Evolutionary conservation across 1,284 basidiomycete genomes (phyloP), one percentile per base, ranked within the genome.

Genomic region (Puccinia polysora): DNA sequence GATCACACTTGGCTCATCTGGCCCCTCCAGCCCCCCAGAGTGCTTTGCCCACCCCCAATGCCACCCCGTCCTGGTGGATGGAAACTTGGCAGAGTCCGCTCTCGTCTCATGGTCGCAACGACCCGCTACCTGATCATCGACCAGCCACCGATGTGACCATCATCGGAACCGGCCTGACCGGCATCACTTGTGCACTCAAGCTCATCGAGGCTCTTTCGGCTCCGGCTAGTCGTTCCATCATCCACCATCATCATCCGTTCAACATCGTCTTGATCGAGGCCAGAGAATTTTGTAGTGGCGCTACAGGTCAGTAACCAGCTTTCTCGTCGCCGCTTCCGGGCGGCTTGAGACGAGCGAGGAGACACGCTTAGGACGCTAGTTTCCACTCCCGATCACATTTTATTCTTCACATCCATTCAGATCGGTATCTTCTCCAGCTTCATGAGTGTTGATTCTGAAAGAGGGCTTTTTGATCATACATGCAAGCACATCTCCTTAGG

Each of bases 201-300:
- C 80, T 90, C 23, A 82, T 85, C 1, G 81, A 83, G 69, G 75
- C 79, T 0, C 73, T 84, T 5, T 75, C 63, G 0, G 36, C 40
- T 10, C 25, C 45, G 53, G 25, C 28, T 6, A 28, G 25, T 18
- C 2, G 38, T 32, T 34, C 38, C 28, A 70, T 49, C 64, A 60
- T 52, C 75, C 25, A 68, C 70, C 15, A 73, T 63, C 74, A 75
- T 18, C 74, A 75, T 38, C 77, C 81, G 4, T 74, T 85, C 50
- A 85, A 81, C 45, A 82, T 85, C 1, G 84, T 85, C 3, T 81
- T 90, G 14, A 78, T 90, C 14, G 89, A 90, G 77, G 89, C 88
- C 2, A 82, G 89, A 76, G 86, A 88, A 73, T 90, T 90, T 77
- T 90, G 89, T 78, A 86, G 87, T 40, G 89, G 88, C n/a, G 89